A percentile compares a stretch with the other conserved stretches of the same genome.
Evolutionary conservation across 2,329 filamentous ascomycete species (phyloP).

Genomic region (Stagonosporopsis cucurbitacearum): DNA sequence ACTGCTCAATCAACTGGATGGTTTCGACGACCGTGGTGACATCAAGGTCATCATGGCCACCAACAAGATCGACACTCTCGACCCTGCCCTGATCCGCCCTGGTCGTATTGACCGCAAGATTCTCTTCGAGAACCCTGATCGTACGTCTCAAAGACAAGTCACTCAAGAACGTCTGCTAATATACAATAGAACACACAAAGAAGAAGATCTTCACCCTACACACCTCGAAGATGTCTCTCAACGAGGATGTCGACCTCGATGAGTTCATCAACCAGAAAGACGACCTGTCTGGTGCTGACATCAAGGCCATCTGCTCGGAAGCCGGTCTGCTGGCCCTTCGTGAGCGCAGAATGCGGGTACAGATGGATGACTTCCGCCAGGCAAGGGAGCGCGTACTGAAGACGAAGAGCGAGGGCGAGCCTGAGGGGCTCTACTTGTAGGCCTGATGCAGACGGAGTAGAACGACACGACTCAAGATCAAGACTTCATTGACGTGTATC

Average conservation of each 20-base stretch:
- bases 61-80: slow-evolving; percentile 98
- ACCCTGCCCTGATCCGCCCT: slow-evolving; percentile 93
- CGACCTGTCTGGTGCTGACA: slow-evolving; percentile 94
- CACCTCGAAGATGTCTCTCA: slow-evolving; percentile 97
- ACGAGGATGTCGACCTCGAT: slow-evolving; percentile 95
- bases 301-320: slow-evolving; percentile 98
- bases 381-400: slow-evolving; percentile 94
- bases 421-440: slow-evolving; percentile 98
- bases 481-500: slow-evolving; percentile 26
- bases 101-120: slow-evolving; percentile 99
- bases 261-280: slow-evolving; percentile 99
- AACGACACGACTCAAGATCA: slow-evolving; percentile 12
- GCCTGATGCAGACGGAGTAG: not conserved
- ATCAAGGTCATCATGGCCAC: slow-evolving; percentile 99
- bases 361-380: slow-evolving; percentile 96
- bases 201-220: slow-evolving; percentile 99
- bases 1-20: slow-evolving; percentile 95
- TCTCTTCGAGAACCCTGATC: slow-evolving; percentile 74
- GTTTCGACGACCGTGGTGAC: slow-evolving; percentile 97
- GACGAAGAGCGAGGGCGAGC: slow-evolving; percentile 98
- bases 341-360: slow-evolving; percentile 95
- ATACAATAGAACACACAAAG: slow-evolving; percentile 83
- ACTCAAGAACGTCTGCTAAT: slow-evolving; percentile 52
- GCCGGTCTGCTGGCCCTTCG: slow-evolving; percentile 92
- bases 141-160: slow-evolving; percentile 51